Evolutionary conservation across 495 filamentous ascomycete genomes (phyloP).

Genomic region (Lophiotrema nucula): DNA sequence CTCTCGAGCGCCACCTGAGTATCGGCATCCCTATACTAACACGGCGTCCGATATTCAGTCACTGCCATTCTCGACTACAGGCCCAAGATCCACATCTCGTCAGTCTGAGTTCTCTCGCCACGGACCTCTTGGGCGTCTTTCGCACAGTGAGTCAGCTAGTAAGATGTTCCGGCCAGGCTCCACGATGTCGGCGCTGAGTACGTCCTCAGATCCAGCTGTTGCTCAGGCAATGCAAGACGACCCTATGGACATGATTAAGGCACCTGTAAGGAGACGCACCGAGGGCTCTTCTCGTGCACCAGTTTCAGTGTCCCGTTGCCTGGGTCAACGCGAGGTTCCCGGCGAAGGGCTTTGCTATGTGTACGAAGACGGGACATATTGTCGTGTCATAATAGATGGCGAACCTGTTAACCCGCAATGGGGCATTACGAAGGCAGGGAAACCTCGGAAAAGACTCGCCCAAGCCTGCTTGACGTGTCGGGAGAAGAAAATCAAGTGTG

Average conservation of each 20-base stretch:
- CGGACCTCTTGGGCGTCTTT: constrained; percentile 2
- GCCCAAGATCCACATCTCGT: not conserved
- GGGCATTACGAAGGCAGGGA: constrained; percentile 91
- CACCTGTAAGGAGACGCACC: constrained; percentile 16
- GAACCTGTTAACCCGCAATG: constrained; percentile 85
- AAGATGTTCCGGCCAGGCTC: constrained; percentile 10
- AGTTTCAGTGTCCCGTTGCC: constrained; percentile 18
- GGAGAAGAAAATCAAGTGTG: constrained; percentile 97
- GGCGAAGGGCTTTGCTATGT: constrained; percentile 83
- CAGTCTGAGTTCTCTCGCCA: constrained; percentile 17
- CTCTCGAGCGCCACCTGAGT: constrained; percentile 23
- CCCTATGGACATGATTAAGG: constrained; percentile 21
- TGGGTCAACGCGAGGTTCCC: constrained; percentile 54
- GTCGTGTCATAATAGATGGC: constrained; percentile 80
- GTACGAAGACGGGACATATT: constrained; percentile 82
- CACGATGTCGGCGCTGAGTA: constrained; percentile 9
- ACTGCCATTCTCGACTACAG: constrained; percentile 10
- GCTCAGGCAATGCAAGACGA: constrained; percentile 17
- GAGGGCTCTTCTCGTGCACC: constrained; percentile 23
- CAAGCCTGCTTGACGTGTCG: constrained; percentile 88
- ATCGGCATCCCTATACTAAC: constrained; percentile 11
- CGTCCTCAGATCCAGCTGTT: constrained; percentile 8
- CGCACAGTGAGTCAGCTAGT: constrained; percentile 7
- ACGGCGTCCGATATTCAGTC: constrained; percentile 9
- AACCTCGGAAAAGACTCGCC: constrained; percentile 82